Evolutionary conservation across 1,139 yeast genomes (phyloP), one percentile per base, ranked within the genome.

Genomic region (Suhomyces atakaporum): DNA sequence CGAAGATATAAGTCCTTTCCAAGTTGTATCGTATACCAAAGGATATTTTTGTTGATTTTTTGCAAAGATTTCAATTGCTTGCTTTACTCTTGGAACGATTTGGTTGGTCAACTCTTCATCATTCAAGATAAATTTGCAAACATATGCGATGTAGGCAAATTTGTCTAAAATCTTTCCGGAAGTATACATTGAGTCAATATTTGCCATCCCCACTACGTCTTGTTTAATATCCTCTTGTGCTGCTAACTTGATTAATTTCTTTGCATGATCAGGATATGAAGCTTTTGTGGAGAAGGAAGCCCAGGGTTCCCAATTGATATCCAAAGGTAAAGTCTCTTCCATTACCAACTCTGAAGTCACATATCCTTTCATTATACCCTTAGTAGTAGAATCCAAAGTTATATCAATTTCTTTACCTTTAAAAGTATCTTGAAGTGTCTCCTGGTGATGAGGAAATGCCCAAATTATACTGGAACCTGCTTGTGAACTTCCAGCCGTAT

Each of bases 1-100:
- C 0, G 83, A 73, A 0, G 90, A 82, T 10, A 82, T 71, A 7
- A 84, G 53, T n/a, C 94, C 94, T 51, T 77, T 79, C 89, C 90
- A 84, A 1, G 77, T 66, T 1, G 69, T 66, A 44, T 84, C 92
- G 51, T 83, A 84, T 1, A 70, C 69, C 50, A 84, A 66, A 0
- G 90, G 90, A 36, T 73, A 67, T 47, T 77, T 78, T 35, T 78
- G 83, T 29, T 60, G 58, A 52, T 84, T 84, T 1, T 53, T 49
- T 2, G 80, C 73, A 53, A 82, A 84, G 23, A 81, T 73, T 33
- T 70, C 73, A 41, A 84, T 66, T 0, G 92, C 87, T 21, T 58
- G 50, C 44, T 81, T 81, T 40, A 84, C 52, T 42, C 73, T 73
- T 2, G 75, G 72, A 30, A 82, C 58, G 6, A 73, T 56, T 16